Conservation (phyloP, 805 yeast species). For the Candida taoyuanica region DNA sequence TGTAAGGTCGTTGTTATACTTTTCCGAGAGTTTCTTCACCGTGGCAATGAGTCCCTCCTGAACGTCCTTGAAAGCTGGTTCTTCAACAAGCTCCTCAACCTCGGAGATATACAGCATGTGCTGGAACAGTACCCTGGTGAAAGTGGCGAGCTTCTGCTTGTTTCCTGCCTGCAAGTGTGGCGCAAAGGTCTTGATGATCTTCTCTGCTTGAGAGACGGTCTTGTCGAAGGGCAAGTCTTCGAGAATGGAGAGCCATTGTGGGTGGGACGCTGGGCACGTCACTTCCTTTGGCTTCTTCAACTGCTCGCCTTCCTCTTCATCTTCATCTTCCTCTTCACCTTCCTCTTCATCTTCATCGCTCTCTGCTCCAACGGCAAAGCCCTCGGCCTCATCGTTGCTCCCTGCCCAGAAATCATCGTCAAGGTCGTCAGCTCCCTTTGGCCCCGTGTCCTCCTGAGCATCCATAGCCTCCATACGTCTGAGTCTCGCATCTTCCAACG, state of each 20-base stretch:
- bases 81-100: constrained; percentile 28
- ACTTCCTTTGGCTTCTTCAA: constrained; percentile 16
- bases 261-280: constrained; percentile 46
- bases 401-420: constrained; percentile 65
- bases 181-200: constrained; percentile 56
- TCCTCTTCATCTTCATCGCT: constrained; percentile 9
- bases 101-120: constrained; percentile 52
- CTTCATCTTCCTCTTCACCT: constrained; percentile 31
- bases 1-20: constrained; percentile 60
- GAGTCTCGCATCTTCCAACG: constrained; percentile 62
- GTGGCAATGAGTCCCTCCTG: constrained; percentile 42
- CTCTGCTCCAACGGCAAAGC: constrained; percentile 37
- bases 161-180: constrained; percentile 82
- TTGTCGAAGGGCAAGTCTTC: constrained; percentile 34
- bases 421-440: constrained; percentile 62
- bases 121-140: constrained; percentile 59
- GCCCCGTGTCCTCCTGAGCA: constrained; percentile 36
- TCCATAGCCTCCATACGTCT: constrained; percentile 73
- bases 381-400: constrained; percentile 44
- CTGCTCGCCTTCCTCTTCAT: constrained; percentile 22
- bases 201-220: constrained; percentile 45
- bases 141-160: constrained; percentile 62
- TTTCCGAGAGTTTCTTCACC: constrained; percentile 56
- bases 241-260: constrained; percentile 37
- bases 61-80: constrained; percentile 32